These are phyloP conservation scores for Cadophora gregata DNA, from an alignment of 2,329 filamentous ascomycete genomes.

Conservation along the genomic window DNA sequence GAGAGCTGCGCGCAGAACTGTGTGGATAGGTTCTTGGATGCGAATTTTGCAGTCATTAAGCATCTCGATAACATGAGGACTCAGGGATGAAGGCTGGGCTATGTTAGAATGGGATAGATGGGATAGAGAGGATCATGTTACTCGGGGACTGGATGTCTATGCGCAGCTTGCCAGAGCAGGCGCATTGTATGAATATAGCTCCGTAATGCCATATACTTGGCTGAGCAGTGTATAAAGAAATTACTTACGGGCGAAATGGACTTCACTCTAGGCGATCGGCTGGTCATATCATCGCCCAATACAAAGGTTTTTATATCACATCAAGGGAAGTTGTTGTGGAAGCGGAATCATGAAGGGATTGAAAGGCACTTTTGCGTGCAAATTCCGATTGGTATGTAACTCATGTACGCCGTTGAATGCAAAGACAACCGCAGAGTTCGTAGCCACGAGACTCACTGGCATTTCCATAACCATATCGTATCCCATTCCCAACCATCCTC, in stretches of 20 bases:
- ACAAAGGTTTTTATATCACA: not conserved
- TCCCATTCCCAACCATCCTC: slow-evolving; percentile 43
- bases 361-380: slow-evolving; percentile 38
- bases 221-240: slow-evolving; percentile 6
- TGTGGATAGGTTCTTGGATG: slow-evolving; percentile 91
- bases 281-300: not conserved
- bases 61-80: slow-evolving; percentile 73
- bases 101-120: not conserved
- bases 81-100: slow-evolving; percentile 18
- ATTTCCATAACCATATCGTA: slow-evolving; percentile 38
- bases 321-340: not conserved
- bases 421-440: slow-evolving; percentile 36
- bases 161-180: not conserved
- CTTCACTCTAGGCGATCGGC: slow-evolving; percentile 26
- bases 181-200: slow-evolving; percentile 23
- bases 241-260: slow-evolving; percentile 5
- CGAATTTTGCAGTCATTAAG: slow-evolving; percentile 83
- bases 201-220: not conserved
- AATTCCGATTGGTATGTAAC: slow-evolving; percentile 41
- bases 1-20: slow-evolving; percentile 89
- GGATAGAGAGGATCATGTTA: not conserved
- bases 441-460: slow-evolving; percentile 36
- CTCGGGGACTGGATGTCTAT: not conserved
- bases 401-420: slow-evolving; percentile 44
- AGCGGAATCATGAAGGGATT: slow-evolving; percentile 22